Percentiles rank a stretch among this genome's conserved stretches.
These are phyloP conservation scores for Exophiala spinifera DNA, from an alignment of 2,329 filamentous ascomycete species.

Conservation along the genomic window DNA sequence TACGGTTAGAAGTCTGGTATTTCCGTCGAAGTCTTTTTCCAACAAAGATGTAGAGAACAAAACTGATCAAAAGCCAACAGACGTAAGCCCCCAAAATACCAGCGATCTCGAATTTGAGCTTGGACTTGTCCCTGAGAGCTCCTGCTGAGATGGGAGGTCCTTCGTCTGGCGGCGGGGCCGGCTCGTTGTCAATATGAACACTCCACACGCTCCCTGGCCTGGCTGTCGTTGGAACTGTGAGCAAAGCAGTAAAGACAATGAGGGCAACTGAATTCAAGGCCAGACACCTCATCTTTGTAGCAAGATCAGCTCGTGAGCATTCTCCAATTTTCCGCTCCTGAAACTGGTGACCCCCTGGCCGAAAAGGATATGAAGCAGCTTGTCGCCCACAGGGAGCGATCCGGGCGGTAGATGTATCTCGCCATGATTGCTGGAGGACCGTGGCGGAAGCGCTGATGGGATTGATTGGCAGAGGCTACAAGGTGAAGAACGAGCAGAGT, in stretches of 20 bases:
- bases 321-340: slow-evolving; percentile 15
- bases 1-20: slow-evolving; percentile 51
- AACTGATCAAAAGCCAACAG: slow-evolving; percentile 69
- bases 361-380: slow-evolving; percentile 25
- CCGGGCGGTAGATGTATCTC: slow-evolving; percentile 27
- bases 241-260: slow-evolving; percentile 14
- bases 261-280: slow-evolving; percentile 1
- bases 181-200: slow-evolving; percentile 53
- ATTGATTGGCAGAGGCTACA: slow-evolving; percentile 18
- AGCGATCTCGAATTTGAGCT: slow-evolving; percentile 77
- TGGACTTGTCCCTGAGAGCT: slow-evolving; percentile 58
- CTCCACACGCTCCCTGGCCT: slow-evolving; percentile 24
- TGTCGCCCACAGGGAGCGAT: slow-evolving; percentile 19
- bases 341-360: slow-evolving; percentile 26
- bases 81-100: slow-evolving; percentile 83
- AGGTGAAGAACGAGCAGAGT: not conserved
- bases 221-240: slow-evolving; percentile 11
- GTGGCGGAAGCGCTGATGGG: slow-evolving; percentile 6
- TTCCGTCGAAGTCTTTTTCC: slow-evolving; percentile 53
- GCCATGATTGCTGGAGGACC: slow-evolving; percentile 20
- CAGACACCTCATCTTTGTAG: slow-evolving; percentile 27
- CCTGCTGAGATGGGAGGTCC: slow-evolving; percentile 58
- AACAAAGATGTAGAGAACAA: slow-evolving; percentile 62
- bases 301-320: slow-evolving; percentile 18
- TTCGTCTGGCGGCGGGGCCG: slow-evolving; percentile 59